A percentile compares a stretch with the other conserved stretches of the same genome.
These are phyloP conservation scores for Diplodia seriata DNA, from an alignment of 2,329 filamentous ascomycete genomes.

Conservation along the genomic window DNA sequence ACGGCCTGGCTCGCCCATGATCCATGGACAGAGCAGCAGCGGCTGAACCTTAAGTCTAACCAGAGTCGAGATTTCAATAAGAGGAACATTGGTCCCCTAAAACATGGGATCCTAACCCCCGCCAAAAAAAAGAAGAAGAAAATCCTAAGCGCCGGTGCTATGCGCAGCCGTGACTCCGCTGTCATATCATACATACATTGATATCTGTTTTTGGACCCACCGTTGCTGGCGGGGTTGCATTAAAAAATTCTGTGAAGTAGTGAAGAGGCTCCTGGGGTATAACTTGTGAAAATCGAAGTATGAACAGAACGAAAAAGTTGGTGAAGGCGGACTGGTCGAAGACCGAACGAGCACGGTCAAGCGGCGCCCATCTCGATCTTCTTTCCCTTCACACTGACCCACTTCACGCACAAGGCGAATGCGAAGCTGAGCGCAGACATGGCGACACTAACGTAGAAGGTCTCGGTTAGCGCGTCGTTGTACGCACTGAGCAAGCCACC, in stretches of 20 bases:
- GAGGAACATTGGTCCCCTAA: background rate
- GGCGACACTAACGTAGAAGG: slow-evolving; percentile 67
- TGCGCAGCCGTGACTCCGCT: background rate
- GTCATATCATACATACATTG: background rate
- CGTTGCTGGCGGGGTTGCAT: background rate
- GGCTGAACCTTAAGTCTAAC: background rate
- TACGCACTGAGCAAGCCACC: slow-evolving; percentile 66
- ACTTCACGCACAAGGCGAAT: slow-evolving; percentile 65
- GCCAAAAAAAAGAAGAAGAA: background rate
- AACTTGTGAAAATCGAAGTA: background rate
- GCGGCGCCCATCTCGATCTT: slow-evolving; percentile 36
- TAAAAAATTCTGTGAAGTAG: background rate
- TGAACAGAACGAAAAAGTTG: background rate
- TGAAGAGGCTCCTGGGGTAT: slow-evolving; percentile 1
- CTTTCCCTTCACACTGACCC: slow-evolving; percentile 70
- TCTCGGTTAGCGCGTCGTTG: slow-evolving; percentile 64
- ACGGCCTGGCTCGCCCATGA: background rate
- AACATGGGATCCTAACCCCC: background rate
- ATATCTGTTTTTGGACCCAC: background rate
- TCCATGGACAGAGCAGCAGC: background rate
- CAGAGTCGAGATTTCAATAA: slow-evolving; percentile 9
- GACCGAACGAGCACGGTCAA: background rate
- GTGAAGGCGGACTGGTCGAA: background rate
- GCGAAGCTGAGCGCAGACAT: slow-evolving; percentile 62
- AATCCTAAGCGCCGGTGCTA: slow-evolving; percentile 7